Evolutionary conservation across 495 filamentous ascomycete species (phyloP), one percentile per base, ranked within the genome.

Genomic region (Trichoderma virens): DNA sequence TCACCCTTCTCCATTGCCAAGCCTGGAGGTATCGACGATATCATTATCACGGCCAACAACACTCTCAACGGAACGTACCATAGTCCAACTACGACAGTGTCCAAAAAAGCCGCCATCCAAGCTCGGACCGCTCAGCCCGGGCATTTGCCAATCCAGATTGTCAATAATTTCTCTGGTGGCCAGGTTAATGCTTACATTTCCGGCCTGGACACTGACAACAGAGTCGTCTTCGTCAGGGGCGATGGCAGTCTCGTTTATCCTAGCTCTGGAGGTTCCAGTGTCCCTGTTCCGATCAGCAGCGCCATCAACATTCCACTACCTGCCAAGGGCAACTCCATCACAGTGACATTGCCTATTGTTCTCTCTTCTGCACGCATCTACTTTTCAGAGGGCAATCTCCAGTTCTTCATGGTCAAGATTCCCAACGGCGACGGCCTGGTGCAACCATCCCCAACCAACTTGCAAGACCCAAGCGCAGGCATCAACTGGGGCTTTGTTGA

Each of bases 401-500:
- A 73, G 32, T 80, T 79, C 69, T 79, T 70, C 68, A 69, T 72
- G 11, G 72, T 79, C 25, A 62, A 41, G 8, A 63, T 61, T 32
- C 69, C 41, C 5, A 65, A 69, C 27, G 77, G 75, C 34, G 66
- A 59, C 13, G 67, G 71, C 1, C 66, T 79, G 5, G 75, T 78
- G 47, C 73, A 79, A 64, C 79, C 77, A 4, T 73, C 78, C 1
- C 69, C 71, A n/a, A 68, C 69, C 20, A 80, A 81, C 72, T 75
- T 77, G 3, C 60, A 61, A 3, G 79, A 81, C 56, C 78, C 79
- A 28, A 77, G 69, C 8, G 69, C 75, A 4, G 73, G 47, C 6
- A 62, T 78, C 34, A 77, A 75, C 67, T 81, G 77, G 78, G 78
- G 79, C 43, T 81, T 80, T 54, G 73, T 79, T 63, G 79, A 81